A percentile compares a stretch with the other conserved stretches of the same genome.
phyloP scores from a whole-genome alignment of 2,329 filamentous ascomycete genomes.

The Lasiodiplodia hormozganensis region DNA sequence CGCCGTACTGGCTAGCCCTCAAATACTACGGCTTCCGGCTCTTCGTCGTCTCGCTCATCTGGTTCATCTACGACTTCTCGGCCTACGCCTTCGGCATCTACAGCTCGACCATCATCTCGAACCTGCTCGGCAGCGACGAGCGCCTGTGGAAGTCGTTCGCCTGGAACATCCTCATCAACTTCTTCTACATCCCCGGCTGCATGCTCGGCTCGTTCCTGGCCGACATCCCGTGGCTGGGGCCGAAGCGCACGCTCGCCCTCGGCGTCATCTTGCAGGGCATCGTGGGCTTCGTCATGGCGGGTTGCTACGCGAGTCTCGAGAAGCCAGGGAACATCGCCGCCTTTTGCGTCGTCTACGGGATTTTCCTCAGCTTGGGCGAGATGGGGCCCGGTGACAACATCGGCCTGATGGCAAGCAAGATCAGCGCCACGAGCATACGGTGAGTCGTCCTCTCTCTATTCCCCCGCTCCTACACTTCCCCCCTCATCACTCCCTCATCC shows the following conservation, averaged over 20 bases:
- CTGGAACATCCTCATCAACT: constrained; percentile 87
- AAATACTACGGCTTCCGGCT: constrained; percentile 63
- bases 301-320: constrained; percentile 74
- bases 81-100: constrained; percentile 88
- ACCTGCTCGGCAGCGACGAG: constrained; percentile 64
- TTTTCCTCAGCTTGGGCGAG: constrained; percentile 80
- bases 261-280: constrained; percentile 77
- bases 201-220: constrained; percentile 77
- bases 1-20: constrained; percentile 52
- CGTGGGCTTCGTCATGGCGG: constrained; percentile 89
- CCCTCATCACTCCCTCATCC: too few species aligned
- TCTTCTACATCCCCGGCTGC: constrained; percentile 88
- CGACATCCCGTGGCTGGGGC: constrained; percentile 73
- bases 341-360: constrained; percentile 79
- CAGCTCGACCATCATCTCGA: constrained; percentile 74
- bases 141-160: constrained; percentile 81
- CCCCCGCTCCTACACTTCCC: too few species aligned
- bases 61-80: constrained; percentile 72
- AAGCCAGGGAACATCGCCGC: constrained; percentile 71
- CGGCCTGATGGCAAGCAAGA: constrained; percentile 84
- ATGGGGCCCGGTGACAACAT: constrained; percentile 92
- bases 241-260: constrained; percentile 73
- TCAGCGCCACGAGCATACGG: constrained; percentile 82
- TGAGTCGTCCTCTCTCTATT: constrained; percentile 34
- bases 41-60: constrained; percentile 61